Base-by-base conservation (phyloP, 768 basidiomycete species). In the Trametes elegans region DNA sequence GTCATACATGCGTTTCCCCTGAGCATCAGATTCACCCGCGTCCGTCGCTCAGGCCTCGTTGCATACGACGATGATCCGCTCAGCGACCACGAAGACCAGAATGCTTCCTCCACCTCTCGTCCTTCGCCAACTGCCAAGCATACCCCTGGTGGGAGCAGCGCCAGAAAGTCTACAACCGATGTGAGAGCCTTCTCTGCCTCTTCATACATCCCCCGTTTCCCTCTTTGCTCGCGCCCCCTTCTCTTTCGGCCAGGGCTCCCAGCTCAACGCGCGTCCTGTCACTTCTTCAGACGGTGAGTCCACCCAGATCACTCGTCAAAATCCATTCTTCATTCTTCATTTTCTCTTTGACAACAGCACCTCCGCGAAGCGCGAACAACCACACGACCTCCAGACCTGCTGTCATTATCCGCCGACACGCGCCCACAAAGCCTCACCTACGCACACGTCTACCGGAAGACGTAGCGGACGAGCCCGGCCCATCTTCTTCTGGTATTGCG, bases 11-110 rank as follows among this genome's bases (percentile, higher is more conserved):
- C 24, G 10, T 21, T 23, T 35, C 16, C 7, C 13, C 26, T 26
- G n/a, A 23, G 2, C 29, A 7, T 11, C 11, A 26, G 7, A 1
- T 29, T 29, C 2, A 19, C 23, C 3, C 36, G 13, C 27, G n/a
- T n/a, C n/a, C n/a, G n/a, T 28, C 26, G 5, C 39, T 19, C 45
- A 86, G 85, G 83, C 18, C 79, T 87, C 31, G 80, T 81, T 24
- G 80, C 79, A 28, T 87, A 87, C 63, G 81, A 76, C 61, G 84
- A 81, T 49, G 85, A 84, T 60, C 81, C 80, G n/a, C 77, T 76
- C 19, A 83, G 80, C 57, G 84, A 84, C 56, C 69, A 74, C 19
- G 85, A 63, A 47, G 59, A 58, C 41, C 14, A 27, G n/a, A n/a
- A n/a, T n/a, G n/a, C n/a, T 24, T 14, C 40, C 34, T 38, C 29